phyloP scores from a whole-genome alignment of 2,329 filamentous ascomycete species.

The Botrytis elliptica region DNA sequence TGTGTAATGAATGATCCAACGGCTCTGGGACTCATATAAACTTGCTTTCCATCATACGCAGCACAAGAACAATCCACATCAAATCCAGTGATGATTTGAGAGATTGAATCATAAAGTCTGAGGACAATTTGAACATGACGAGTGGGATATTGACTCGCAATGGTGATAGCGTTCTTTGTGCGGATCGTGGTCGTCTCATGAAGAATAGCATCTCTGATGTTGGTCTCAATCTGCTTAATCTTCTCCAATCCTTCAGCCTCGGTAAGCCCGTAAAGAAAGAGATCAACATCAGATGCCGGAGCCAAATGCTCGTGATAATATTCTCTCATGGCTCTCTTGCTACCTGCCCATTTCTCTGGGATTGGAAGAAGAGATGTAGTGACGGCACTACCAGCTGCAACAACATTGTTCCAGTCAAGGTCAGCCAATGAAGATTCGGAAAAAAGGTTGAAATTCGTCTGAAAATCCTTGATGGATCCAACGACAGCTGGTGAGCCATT shows the following conservation, averaged over 20 bases:
- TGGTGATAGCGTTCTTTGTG: slow-evolving; percentile 85
- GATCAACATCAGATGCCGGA: slow-evolving; percentile 81
- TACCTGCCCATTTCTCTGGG: slow-evolving; percentile 57
- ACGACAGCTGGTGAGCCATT: slow-evolving; percentile 68
- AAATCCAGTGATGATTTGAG: slow-evolving; percentile 83
- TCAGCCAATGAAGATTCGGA: slow-evolving; percentile 75
- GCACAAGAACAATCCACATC: slow-evolving; percentile 83
- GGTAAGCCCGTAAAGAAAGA: slow-evolving; percentile 78
- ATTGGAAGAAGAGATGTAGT: slow-evolving; percentile 76
- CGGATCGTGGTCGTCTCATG: slow-evolving; percentile 81
- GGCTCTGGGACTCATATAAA: slow-evolving; percentile 75
- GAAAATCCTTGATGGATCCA: slow-evolving; percentile 65
- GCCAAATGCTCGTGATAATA: slow-evolving; percentile 82
- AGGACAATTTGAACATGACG: slow-evolving; percentile 83
- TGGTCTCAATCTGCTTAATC: slow-evolving; percentile 76
- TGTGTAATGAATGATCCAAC: slow-evolving; percentile 79
- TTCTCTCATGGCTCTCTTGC: slow-evolving; percentile 62
- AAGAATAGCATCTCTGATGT: slow-evolving; percentile 73
- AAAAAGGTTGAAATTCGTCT: slow-evolving; percentile 77
- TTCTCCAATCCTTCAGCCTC: slow-evolving; percentile 79
- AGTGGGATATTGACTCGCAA: slow-evolving; percentile 78
- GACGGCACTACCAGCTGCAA: slow-evolving; percentile 78
- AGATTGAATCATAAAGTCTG: slow-evolving; percentile 78
- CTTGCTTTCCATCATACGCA: slow-evolving; percentile 77
- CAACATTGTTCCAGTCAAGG: slow-evolving; percentile 78